Conservation (phyloP, 1,284 basidiomycete species). For the Inonotus hispidus region DNA sequence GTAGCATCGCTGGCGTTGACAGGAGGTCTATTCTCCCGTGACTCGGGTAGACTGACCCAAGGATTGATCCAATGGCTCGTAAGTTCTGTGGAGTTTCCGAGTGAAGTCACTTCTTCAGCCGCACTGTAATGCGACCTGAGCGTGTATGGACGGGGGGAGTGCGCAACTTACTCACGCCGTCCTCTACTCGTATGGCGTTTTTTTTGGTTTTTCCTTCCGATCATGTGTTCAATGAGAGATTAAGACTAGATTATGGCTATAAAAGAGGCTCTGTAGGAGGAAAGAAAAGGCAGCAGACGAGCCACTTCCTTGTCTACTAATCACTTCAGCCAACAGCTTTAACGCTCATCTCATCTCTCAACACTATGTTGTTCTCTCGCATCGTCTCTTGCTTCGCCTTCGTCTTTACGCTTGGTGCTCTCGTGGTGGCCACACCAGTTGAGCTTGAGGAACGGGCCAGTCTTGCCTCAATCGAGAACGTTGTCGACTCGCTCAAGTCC, state of each 20-base stretch:
- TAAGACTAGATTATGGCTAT: background rate
- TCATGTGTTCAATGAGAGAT: no score
- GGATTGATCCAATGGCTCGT: no score
- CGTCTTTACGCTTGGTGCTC: slow-evolving; percentile 5
- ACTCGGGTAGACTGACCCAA: no score
- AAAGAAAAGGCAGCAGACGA: background rate
- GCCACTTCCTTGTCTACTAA: background rate
- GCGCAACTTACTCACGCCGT: no score
- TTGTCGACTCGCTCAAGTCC: slow-evolving; percentile 7
- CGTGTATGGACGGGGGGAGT: no score
- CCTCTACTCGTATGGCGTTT: no score
- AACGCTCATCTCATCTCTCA: background rate
- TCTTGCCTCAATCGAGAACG: background rate
- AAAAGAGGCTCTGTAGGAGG: background rate
- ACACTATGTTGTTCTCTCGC: slow-evolving; percentile 9
- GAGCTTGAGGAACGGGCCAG: slow-evolving; percentile 7
- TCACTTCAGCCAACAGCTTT: background rate
- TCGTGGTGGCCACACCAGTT: slow-evolving; percentile 7
- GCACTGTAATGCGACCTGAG: no score
- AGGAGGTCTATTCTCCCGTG: no score
- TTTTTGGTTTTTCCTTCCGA: no score
- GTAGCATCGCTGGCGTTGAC: no score
- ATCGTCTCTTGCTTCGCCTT: slow-evolving; percentile 5
- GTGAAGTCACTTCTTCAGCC: no score
- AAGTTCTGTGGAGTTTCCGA: no score